A percentile compares a stretch with the other conserved stretches of the same genome.
Conservation (phyloP, 495 filamentous ascomycete genomes). For the Jackrogersella minutella region DNA sequence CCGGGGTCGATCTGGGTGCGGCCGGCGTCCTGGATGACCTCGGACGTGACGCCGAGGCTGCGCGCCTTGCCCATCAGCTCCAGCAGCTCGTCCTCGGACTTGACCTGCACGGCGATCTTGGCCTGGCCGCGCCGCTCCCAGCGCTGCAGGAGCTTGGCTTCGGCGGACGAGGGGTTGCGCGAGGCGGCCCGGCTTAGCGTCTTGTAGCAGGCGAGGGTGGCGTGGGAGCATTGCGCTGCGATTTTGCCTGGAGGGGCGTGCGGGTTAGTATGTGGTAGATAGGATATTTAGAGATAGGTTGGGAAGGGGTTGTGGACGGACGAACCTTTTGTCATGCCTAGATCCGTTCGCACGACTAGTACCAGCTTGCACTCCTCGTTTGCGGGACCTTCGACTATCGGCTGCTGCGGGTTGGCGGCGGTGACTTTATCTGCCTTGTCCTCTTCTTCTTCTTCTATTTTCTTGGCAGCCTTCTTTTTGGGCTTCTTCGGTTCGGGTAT, state of each 20-base stretch:
- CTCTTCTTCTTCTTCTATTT: constrained; percentile 12
- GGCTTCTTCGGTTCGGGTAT: constrained; percentile 31
- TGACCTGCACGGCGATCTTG: constrained; percentile 89
- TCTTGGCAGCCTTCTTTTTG: constrained; percentile 24
- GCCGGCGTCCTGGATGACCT: constrained; percentile 93
- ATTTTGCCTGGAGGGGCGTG: constrained; percentile 77
- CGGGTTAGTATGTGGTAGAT: background rate
- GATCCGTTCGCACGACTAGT: constrained; percentile 87
- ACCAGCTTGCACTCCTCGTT: constrained; percentile 93
- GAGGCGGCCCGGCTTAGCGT: constrained; percentile 65
- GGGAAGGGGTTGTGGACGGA: background rate
- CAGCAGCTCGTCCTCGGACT: constrained; percentile 83
- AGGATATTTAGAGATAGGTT: background rate
- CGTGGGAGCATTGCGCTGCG: constrained; percentile 94
- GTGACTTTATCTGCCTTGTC: background rate
- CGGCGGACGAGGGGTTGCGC: constrained; percentile 55
- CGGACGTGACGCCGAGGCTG: constrained; percentile 83
- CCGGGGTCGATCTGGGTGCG: constrained; percentile 96
- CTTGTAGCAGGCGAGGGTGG: constrained; percentile 97
- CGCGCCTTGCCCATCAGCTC: constrained; percentile 79
- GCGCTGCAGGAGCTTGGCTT: constrained; percentile 71
- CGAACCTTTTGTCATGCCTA: constrained; percentile 95
- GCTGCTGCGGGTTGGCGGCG: background rate
- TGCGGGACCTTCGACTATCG: constrained; percentile 52
- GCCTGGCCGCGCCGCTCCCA: constrained; percentile 90